Percentiles rank a stretch among this genome's conserved stretches.
Conservation (phyloP, 495 filamentous ascomycete genomes). For the Bombardia bombarda region DNA sequence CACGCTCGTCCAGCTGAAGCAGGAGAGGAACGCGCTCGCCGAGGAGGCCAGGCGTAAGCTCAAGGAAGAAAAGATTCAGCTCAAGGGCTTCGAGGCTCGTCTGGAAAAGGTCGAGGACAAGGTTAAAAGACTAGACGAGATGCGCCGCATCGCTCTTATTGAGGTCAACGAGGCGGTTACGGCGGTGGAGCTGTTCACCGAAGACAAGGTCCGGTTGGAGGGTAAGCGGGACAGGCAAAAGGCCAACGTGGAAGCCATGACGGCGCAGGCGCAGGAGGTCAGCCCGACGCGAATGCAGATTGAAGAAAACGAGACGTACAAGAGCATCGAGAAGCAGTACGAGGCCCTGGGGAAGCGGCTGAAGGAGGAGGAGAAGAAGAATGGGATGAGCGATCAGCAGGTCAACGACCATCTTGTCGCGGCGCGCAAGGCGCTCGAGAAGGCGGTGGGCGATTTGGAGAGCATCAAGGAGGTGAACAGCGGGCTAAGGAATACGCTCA, state of each 20-base stretch:
- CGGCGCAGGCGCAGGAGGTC: slow-evolving; percentile 47
- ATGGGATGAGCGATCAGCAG: slow-evolving; percentile 59
- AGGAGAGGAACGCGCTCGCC: slow-evolving; percentile 26
- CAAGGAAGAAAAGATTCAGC: slow-evolving; percentile 23
- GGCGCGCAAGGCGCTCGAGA: slow-evolving; percentile 27
- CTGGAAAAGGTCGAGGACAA: slow-evolving; percentile 54
- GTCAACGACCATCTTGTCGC: slow-evolving; percentile 40
- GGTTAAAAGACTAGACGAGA: slow-evolving; percentile 36
- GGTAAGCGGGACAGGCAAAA: slow-evolving; percentile 37
- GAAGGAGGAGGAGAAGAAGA: slow-evolving; percentile 19
- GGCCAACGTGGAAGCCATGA: slow-evolving; percentile 45
- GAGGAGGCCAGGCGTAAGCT: slow-evolving; percentile 20
- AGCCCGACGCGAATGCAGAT: slow-evolving; percentile 54
- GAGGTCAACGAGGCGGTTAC: slow-evolving; percentile 61
- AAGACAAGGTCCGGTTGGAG: slow-evolving; percentile 37
- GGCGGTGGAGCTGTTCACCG: slow-evolving; percentile 39
- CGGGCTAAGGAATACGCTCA: slow-evolving; percentile 55
- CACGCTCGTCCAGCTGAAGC: slow-evolving; percentile 24
- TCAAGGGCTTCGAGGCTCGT: slow-evolving; percentile 37
- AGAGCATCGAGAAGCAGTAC: slow-evolving; percentile 57
- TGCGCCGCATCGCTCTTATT: slow-evolving; percentile 45
- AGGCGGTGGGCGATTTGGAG: slow-evolving; percentile 30
- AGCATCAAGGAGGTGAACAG: slow-evolving; percentile 45
- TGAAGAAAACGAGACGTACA: slow-evolving; percentile 56
- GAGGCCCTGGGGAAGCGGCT: slow-evolving; percentile 50